Percentiles rank a stretch among this genome's conserved stretches.
Evolutionary conservation across 1,284 basidiomycete genomes (phyloP).

Genomic region (Hymenochaete sp.): DNA sequence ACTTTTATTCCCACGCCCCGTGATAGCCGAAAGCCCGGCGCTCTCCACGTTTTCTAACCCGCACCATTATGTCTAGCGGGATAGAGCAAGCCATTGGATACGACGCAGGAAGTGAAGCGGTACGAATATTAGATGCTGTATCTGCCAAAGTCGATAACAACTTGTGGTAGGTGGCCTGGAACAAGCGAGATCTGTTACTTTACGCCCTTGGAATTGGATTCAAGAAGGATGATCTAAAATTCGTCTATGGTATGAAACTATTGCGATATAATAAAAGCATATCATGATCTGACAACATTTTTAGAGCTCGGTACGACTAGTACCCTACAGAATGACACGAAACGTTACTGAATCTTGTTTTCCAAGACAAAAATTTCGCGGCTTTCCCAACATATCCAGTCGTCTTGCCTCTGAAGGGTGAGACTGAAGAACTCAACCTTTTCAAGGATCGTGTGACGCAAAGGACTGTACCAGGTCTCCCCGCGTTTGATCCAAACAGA

Average conservation of each 20-base stretch:
- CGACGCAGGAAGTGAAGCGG: too few relatives aligned
- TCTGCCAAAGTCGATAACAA: too few relatives aligned
- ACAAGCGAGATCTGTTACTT: slow-evolving; percentile 56
- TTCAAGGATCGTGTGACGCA: slow-evolving; percentile 47
- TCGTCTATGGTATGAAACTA: slow-evolving; percentile 51
- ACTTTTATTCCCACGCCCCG: too few relatives aligned
- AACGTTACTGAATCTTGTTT: slow-evolving; percentile 2
- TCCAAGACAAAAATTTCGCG: slow-evolving; percentile 39
- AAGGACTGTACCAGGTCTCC: slow-evolving; percentile 48
- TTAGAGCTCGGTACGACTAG: slow-evolving; percentile 24
- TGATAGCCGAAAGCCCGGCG: too few relatives aligned
- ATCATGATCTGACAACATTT: slow-evolving; percentile 8
- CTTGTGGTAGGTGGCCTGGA: slow-evolving; percentile 70
- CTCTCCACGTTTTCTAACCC: too few relatives aligned
- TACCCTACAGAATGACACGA: neutral
- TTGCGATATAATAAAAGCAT: neutral
- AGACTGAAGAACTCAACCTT: slow-evolving; percentile 53
- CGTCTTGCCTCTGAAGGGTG: slow-evolving; percentile 49
- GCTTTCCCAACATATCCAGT: slow-evolving; percentile 51
- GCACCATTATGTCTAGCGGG: too few relatives aligned
- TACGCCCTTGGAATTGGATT: slow-evolving; percentile 66
- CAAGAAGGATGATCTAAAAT: slow-evolving; percentile 51
- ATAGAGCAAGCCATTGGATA: too few relatives aligned
- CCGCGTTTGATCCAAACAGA: slow-evolving; percentile 55
- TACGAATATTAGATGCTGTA: too few relatives aligned